Base-by-base conservation (phyloP, 2,329 filamentous ascomycete genomes). In the Fusarium goolgardi region DNA sequence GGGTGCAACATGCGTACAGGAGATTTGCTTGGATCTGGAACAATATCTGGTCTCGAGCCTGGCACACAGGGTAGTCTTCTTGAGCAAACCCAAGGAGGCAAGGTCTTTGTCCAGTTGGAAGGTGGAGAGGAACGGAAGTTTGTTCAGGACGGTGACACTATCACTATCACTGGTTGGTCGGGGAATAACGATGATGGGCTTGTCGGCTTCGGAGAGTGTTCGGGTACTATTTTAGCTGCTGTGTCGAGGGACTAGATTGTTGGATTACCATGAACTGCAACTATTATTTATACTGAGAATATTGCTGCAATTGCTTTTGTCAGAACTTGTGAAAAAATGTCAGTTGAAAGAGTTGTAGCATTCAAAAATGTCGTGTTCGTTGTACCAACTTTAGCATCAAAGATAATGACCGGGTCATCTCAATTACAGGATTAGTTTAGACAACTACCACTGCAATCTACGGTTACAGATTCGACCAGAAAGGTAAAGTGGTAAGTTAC, bases 1-100 rank as follows among this genome's bases (percentile, higher is more conserved):
- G 92, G 92, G 9, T 96, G 92, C 77, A 88, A 90, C 10, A 84
- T 96, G 79, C 85, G 88, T 8, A 84, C 89, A 0, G 92, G 92
- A 44, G 92, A 96, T 74, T 76, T 96, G 43, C 79, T 96, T 1
- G 92, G 92, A 3, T 92, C 89, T 1, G 92, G 92, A 10, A 96
- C 92, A 0, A 94, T 96, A 68, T 81, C 80, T 0, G 92, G 92
- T 8, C 85, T 86, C 8, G 82, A 89, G 63, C 43, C 78, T 8
- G 91, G 91, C 13, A 86, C 87, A 9, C 82, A 89, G 66, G 92
- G 92, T 2, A 90, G 90, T 74, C 78, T 95, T 47, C 77, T 95
- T 44, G 92, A 96, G 79, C 88, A 91, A 75, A 92, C 86, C 0
- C 82, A 88, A 65, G 88, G 87, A 35, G 92, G 92, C 2, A 93